Evolutionary conservation across 768 basidiomycete species (phyloP).

Genomic region (Calocera cornea): DNA sequence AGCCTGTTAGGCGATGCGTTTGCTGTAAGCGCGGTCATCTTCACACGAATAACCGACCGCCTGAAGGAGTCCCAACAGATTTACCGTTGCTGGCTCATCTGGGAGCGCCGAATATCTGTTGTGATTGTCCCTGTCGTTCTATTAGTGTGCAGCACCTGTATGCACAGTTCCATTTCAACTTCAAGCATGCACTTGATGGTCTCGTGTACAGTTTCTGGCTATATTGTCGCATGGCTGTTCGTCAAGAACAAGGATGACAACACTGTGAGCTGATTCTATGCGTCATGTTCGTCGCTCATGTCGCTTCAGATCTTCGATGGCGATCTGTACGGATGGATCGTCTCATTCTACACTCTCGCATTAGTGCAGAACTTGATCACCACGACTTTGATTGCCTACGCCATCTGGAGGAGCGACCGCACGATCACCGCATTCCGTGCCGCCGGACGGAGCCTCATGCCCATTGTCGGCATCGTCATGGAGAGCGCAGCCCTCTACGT

Average conservation of each 20-base stretch:
- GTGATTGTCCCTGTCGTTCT: conserved; percentile 23
- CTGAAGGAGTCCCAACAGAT: conserved; percentile 5
- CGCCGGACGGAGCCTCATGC: conserved; percentile 19
- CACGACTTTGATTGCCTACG: conserved; percentile 23
- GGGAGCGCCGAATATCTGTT: conserved; percentile 18
- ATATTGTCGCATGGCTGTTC: neutral
- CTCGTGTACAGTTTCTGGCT: neutral
- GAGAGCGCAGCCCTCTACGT: conserved; percentile 30
- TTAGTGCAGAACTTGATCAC: conserved; percentile 27
- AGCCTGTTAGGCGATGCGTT: conserved; percentile 30
- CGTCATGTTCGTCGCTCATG: neutral
- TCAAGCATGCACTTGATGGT: neutral
- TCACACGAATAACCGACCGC: too few species aligned
- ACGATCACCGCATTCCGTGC: conserved; percentile 9
- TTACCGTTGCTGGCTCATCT: conserved; percentile 26
- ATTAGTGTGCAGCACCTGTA: conserved; percentile 22
- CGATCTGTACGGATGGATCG: conserved; percentile 28
- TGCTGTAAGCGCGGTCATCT: conserved; percentile 18
- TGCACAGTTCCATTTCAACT: neutral
- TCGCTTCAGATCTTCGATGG: conserved; percentile 22
- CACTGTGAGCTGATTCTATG: neutral
- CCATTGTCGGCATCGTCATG: conserved; percentile 26
- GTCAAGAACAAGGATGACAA: neutral
- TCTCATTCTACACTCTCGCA: conserved; percentile 29
- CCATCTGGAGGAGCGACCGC: conserved; percentile 27